Conservation (phyloP, 805 yeast species). For the Wickerhamomyces sydowiorum region DNA sequence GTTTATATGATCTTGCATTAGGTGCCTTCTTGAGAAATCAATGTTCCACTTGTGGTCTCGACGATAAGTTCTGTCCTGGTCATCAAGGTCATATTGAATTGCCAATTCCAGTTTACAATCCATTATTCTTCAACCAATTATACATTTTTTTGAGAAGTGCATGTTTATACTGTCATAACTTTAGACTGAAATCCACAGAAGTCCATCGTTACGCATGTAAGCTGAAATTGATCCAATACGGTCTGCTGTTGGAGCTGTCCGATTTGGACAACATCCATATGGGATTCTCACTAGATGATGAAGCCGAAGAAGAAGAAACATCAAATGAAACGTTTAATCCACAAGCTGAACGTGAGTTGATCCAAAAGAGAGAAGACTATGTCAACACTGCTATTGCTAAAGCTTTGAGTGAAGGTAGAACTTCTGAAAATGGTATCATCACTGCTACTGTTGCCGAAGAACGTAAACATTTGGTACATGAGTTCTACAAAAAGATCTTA, state of each 20-base stretch:
- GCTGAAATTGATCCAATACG: slow-evolving; percentile 78
- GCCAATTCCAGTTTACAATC: slow-evolving; percentile 94
- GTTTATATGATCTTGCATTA: slow-evolving; percentile 88
- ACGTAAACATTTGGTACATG: slow-evolving; percentile 68
- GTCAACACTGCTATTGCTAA: slow-evolving; percentile 66
- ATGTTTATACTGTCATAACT: slow-evolving; percentile 87
- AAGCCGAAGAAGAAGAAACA: slow-evolving; percentile 39
- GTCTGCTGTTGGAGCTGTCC: slow-evolving; percentile 72
- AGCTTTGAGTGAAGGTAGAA: slow-evolving; percentile 73
- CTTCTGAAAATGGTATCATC: slow-evolving; percentile 58
- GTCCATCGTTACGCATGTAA: slow-evolving; percentile 74
- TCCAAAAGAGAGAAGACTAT: slow-evolving; percentile 56
- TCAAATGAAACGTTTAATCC: slow-evolving; percentile 28
- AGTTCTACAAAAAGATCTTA: slow-evolving; percentile 67
- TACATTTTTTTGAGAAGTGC: slow-evolving; percentile 76
- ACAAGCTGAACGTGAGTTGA: slow-evolving; percentile 40
- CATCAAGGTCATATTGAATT: slow-evolving; percentile 97
- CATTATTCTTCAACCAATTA: slow-evolving; percentile 88
- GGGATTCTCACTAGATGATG: slow-evolving; percentile 35
- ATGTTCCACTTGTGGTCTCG: slow-evolving; percentile 92
- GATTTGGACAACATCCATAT: slow-evolving; percentile 59
- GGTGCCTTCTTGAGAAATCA: slow-evolving; percentile 89
- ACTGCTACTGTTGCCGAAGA: slow-evolving; percentile 87
- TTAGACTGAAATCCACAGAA: slow-evolving; percentile 64
- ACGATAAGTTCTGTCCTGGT: slow-evolving; percentile 93